A percentile compares a stretch with the other conserved stretches of the same genome.
Conservation (phyloP, 768 basidiomycete species). For the Suillus fuscotomentosus region DNA sequence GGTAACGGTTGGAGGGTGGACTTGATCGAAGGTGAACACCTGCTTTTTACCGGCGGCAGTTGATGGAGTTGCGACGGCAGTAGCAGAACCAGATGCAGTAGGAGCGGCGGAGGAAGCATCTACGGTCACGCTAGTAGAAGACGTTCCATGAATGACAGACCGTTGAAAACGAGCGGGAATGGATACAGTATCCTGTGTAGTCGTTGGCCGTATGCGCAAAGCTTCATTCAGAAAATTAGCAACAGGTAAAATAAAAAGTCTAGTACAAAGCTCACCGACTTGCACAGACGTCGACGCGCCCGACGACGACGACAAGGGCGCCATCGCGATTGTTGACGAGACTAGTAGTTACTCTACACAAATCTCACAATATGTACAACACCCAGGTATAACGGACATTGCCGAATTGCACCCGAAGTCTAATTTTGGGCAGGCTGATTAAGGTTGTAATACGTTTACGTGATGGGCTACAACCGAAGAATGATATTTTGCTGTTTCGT, state of each 20-base stretch:
- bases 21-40: slow-evolving; percentile 90
- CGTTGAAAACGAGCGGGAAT: slow-evolving; percentile 95
- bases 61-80: slow-evolving; percentile 44
- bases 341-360: background rate
- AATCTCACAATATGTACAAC: slow-evolving; percentile 2
- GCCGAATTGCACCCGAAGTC: background rate
- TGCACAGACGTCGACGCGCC: slow-evolving; percentile 82
- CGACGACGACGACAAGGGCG: slow-evolving; percentile 63
- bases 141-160: slow-evolving; percentile 76
- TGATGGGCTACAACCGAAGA: background rate
- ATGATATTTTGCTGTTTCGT: background rate
- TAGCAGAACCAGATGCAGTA: slow-evolving; percentile 48
- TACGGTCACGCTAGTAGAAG: slow-evolving; percentile 76
- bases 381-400: background rate
- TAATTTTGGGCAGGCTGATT: background rate
- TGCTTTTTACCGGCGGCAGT: slow-evolving; percentile 71
- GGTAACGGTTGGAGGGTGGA: slow-evolving; percentile 80
- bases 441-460: background rate
- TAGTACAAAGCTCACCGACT: slow-evolving; percentile 72
- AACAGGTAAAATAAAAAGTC: slow-evolving; percentile 4
- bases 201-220: slow-evolving; percentile 87
- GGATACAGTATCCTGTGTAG: slow-evolving; percentile 76
- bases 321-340: slow-evolving; percentile 50
- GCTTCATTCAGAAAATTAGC: slow-evolving; percentile 44
- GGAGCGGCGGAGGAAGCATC: slow-evolving; percentile 63